Conservation (phyloP, 805 yeast species). For the Limtongozyma cylindracea region DNA sequence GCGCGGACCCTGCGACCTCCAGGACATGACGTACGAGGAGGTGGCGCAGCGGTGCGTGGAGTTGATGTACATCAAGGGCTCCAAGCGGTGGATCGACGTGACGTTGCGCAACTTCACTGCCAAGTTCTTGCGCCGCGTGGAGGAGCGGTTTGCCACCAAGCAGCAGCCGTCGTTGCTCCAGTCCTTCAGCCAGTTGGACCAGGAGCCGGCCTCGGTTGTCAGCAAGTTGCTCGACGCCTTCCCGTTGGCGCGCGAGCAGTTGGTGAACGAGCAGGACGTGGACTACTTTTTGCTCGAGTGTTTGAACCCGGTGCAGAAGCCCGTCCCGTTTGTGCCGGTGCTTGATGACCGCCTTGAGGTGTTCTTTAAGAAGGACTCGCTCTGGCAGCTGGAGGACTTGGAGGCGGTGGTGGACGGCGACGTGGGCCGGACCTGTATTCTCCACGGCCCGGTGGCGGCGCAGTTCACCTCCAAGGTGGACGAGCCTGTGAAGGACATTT, state of each 20-base stretch:
- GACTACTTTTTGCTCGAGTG: conserved; percentile 77
- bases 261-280: conserved; percentile 84
- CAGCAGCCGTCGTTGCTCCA: conserved; percentile 45
- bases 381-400: conserved; percentile 96
- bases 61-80: conserved; percentile 60
- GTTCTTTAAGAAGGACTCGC: conserved; percentile 94
- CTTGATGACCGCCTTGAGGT: conserved; percentile 85
- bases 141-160: conserved; percentile 67
- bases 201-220: conserved; percentile 31
- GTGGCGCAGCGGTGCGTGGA: conserved; percentile 73
- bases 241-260: conserved; percentile 56
- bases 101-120: conserved; percentile 74
- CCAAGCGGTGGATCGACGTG: conserved; percentile 69
- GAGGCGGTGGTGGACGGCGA: conserved; percentile 92
- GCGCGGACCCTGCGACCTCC: conserved; percentile 67
- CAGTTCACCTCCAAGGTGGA: conserved; percentile 67
- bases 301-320: conserved; percentile 72
- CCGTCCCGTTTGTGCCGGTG: conserved; percentile 93
- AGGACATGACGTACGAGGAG: conserved; percentile 89
- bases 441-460: conserved; percentile 98
- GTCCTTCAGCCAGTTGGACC: conserved; percentile 37
- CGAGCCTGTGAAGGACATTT: conserved; percentile 79
- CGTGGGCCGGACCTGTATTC: conserved; percentile 96
- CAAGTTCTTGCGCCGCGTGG: conserved; percentile 75
- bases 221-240: conserved; percentile 37